Base-by-base conservation (phyloP, 176 grass and related monocot genomes). In the Oryza nivara region DNA sequence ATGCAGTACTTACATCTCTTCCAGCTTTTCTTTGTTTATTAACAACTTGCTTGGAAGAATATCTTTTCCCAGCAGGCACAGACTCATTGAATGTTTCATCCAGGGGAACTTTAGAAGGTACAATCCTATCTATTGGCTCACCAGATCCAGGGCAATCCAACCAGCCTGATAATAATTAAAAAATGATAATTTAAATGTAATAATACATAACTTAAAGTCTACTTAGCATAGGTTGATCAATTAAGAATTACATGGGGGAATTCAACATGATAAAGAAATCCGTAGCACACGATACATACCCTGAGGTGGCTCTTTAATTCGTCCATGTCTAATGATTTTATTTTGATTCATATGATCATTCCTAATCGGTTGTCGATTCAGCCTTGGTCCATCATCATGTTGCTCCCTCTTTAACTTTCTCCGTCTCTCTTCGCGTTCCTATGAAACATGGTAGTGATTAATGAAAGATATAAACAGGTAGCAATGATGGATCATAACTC, bases 101-200 rank as follows among this genome's bases (percentile, higher is more conserved):
- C 28, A 96, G 84, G 75, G 93, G 93, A 70, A 92, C 93, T 91
- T 96, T 96, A 47, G 93, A 96, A 40, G 93, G 93, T 75, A 96
- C 92, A 48, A 92, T 80, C 79, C 89, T 89, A 49, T 79, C 78
- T 80, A 96, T 96, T 76, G 88, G 88, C 56, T 86, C 68, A 23
- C 94, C 89, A 91, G 82, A 83, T 70, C 86, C 81, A 83, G 94
- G 94, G 76, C 94, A 96, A 73, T 89, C 91, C 82, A 93, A 67
- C 94, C 94, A 93, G 35, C 94, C 94, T 96, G 73, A 61, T 11
- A 89, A 83, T 40, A 8, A 38, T 38, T 38, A 38, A 38, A 38
- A 38, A 23, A 72, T 38, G 44, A 64, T 68, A 75, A 73, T 41
- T 85, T 46, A 85, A 15, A 77, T 13, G 48, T 65, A 60, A 83